Conservation (phyloP, 805 yeast species). For the Wickerhamomyces hampshirensis region DNA sequence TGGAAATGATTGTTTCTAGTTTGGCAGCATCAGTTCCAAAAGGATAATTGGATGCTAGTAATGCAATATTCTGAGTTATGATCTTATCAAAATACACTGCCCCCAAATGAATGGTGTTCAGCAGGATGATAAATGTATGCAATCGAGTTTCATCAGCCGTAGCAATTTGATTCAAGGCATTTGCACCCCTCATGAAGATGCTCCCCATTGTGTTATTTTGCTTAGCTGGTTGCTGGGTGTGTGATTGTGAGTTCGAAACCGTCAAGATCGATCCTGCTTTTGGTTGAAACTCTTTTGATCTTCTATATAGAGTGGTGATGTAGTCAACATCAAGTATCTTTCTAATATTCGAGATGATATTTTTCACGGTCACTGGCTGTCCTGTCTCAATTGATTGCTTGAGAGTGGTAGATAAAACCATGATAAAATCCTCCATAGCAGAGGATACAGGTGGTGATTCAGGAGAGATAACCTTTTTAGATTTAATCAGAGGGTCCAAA, state of each 20-base stretch:
- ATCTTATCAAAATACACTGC: slow-evolving; percentile 48
- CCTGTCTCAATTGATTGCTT: slow-evolving; percentile 70
- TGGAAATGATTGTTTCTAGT: slow-evolving; percentile 23
- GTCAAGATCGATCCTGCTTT: slow-evolving; percentile 29
- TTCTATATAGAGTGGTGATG: slow-evolving; percentile 47
- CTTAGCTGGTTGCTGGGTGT: slow-evolving; percentile 8
- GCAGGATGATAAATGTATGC: slow-evolving; percentile 56
- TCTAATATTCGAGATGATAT: slow-evolving; percentile 49
- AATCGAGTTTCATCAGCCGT: slow-evolving; percentile 44
- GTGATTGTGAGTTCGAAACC: slow-evolving; percentile 11
- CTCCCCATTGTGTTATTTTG: slow-evolving; percentile 21
- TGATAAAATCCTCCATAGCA: slow-evolving; percentile 77
- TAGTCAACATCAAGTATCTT: slow-evolving; percentile 62
- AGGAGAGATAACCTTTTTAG: slow-evolving; percentile 29
- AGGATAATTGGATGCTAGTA: slow-evolving; percentile 32
- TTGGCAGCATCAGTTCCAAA: slow-evolving; percentile 31
- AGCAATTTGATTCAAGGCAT: slow-evolving; percentile 34
- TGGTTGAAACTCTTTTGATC: slow-evolving; percentile 41
- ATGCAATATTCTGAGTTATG: slow-evolving; percentile 25
- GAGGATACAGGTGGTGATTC: slow-evolving; percentile 72
- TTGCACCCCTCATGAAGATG: slow-evolving; percentile 40
- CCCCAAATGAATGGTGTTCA: slow-evolving; percentile 70
- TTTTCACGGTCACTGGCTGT: slow-evolving; percentile 48
- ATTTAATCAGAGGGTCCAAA: slow-evolving; percentile 29
- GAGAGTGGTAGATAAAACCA: slow-evolving; percentile 65